These are phyloP conservation scores for Pseudohalonectria lignicola DNA, from an alignment of 2,329 filamentous ascomycete species.

Conservation along the genomic window DNA sequence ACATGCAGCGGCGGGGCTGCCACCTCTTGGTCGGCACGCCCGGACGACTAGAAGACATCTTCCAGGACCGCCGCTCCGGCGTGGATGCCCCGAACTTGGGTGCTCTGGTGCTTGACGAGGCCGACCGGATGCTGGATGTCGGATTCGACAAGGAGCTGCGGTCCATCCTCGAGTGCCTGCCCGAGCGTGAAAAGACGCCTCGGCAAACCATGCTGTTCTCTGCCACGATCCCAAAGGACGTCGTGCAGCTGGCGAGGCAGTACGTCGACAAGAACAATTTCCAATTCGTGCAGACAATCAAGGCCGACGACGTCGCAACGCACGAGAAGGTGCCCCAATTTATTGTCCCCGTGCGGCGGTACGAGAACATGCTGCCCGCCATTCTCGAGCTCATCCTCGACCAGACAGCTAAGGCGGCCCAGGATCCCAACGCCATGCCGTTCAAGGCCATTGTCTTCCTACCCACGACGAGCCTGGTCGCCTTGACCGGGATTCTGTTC, in stretches of 20 bases:
- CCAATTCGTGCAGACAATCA: constrained; percentile 83
- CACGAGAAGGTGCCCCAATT: constrained; percentile 79
- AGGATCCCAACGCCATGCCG: constrained; percentile 33
- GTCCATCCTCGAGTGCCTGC: constrained; percentile 51
- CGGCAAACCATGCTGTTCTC: constrained; percentile 94
- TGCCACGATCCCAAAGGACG: constrained; percentile 77
- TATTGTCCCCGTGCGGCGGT: constrained; percentile 52
- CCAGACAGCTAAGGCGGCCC: constrained; percentile 32
- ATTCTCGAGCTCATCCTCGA: constrained; percentile 65
- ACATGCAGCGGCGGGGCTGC: constrained; percentile 66
- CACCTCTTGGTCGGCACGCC: constrained; percentile 87
- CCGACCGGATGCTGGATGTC: constrained; percentile 96
- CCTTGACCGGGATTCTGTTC: constrained; percentile 51
- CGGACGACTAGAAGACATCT: constrained; percentile 73
- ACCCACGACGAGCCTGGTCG: constrained; percentile 64
- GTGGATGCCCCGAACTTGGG: constrained; percentile 72
- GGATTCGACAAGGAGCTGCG: constrained; percentile 61
- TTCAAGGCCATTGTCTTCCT: constrained; percentile 98
- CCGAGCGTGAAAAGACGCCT: constrained; percentile 47
- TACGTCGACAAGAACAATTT: constrained; percentile 73
- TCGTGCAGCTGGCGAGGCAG: constrained; percentile 65
- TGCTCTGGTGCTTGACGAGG: constrained; percentile 86
- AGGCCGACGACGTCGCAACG: constrained; percentile 70
- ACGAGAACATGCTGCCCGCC: constrained; percentile 67
- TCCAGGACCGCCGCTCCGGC: constrained; percentile 52